Base-by-base conservation (phyloP, 768 basidiomycete species). In the Boletus sp. region DNA sequence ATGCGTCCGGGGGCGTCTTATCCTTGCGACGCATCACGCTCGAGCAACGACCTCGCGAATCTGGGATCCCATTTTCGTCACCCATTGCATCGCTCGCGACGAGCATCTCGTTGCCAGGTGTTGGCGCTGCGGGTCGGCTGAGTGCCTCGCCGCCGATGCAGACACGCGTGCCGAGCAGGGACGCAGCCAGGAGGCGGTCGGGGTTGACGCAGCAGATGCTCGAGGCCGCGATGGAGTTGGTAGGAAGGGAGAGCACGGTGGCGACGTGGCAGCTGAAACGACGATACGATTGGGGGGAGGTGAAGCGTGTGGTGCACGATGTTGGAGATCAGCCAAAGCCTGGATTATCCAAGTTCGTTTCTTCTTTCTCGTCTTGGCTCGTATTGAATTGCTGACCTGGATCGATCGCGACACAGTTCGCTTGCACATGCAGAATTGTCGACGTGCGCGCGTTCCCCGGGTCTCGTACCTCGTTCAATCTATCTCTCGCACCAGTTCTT, bases 401-500 rank as follows among this genome's bases (percentile, higher is more conserved):
- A 28, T 37, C 1, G n/a, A 18, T 30, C 17, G 4, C 10, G 33
- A 11, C 14, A 6, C 46, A 63, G 61, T 60, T 86, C 81, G 73
- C 79, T 95, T 5, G 80, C 92, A 0, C 83, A 87, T 42, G 92
- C 91, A 0, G 94, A 97, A 68, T 80, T 96, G 5, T 88, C 89
- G 48, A 92, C 91, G 0, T 83, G 71, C 66, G 84, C 88, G 1
- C 76, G 73, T 5, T 83, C 85, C 1, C 75, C 79, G 0, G 76
- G 71, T 2, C 76, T 91, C 36, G 78, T 90, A 0, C 89, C 92
- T 3, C 80, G 85, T 0, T 79, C 90, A 1, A 79, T 97, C 32
- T 96, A 96, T 71, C 84, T 92, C 17, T 83, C 86, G 0, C 90
- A 92, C 61, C 92, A 95, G 58, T 92, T 96, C 68, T 78, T 85